These are phyloP conservation scores for Toxicodendron radicans DNA, from an alignment of 345 rosid species.

Conservation along the genomic window DNA sequence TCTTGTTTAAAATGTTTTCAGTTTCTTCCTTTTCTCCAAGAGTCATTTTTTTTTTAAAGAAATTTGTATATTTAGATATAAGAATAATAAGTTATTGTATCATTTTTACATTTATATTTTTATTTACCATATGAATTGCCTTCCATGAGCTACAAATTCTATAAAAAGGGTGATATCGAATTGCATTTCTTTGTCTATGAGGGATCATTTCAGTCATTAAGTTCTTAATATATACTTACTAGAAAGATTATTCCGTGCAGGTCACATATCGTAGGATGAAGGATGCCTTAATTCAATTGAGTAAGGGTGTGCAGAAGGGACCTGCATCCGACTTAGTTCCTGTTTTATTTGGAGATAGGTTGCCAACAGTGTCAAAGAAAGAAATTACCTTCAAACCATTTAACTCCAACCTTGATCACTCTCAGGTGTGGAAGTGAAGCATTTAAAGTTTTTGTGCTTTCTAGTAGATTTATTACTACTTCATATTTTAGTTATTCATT, in stretches of 20 bases:
- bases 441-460: background rate
- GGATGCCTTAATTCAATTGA: slow-evolving; percentile 77
- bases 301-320: slow-evolving; percentile 82
- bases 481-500: slow-evolving; percentile 4
- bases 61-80: background rate
- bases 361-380: slow-evolving; percentile 56
- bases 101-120: slow-evolving; percentile 2
- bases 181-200: slow-evolving; percentile 7
- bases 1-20: slow-evolving; percentile 14
- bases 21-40: slow-evolving; percentile 7
- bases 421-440: slow-evolving; percentile 52
- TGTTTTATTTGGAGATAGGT: slow-evolving; percentile 82
- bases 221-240: background rate
- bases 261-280: slow-evolving; percentile 93
- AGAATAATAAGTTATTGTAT: background rate
- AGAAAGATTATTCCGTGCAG: slow-evolving; percentile 32
- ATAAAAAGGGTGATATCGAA: background rate
- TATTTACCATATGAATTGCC: background rate
- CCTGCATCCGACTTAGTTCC: slow-evolving; percentile 89
- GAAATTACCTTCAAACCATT: slow-evolving; percentile 54
- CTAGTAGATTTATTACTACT: background rate
- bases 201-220: slow-evolving; percentile 10
- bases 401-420: slow-evolving; percentile 77
- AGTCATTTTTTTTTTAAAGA: background rate
- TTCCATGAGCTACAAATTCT: background rate